Evolutionary conservation across 202 grass and related monocot genomes (phyloP).

Genomic region (Tripidium arundinaceum): DNA sequence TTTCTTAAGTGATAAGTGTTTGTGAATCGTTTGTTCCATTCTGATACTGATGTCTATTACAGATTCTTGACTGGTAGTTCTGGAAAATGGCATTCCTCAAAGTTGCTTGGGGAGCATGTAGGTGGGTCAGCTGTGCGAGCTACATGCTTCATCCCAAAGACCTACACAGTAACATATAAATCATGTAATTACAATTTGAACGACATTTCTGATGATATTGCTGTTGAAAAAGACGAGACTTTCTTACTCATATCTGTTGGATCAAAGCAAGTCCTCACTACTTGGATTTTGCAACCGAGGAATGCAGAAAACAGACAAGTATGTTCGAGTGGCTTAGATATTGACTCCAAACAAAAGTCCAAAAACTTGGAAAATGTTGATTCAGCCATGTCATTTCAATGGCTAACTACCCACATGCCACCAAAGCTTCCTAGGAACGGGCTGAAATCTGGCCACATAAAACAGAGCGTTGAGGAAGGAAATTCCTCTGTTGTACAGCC

Average conservation of each 20-base stretch:
- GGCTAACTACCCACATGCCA: constrained; percentile 85
- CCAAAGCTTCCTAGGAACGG: constrained; percentile 44
- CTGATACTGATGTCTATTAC: constrained; percentile 20
- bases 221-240: constrained; percentile 32
- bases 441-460: constrained; percentile 31
- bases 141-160: constrained; percentile 65
- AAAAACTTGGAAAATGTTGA: constrained; percentile 19
- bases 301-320: constrained; percentile 4
- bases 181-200: not conserved
- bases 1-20: constrained; percentile 1
- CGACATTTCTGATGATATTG: constrained; percentile 12
- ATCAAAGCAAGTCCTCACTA: constrained; percentile 91
- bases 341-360: constrained; percentile 22
- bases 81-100: constrained; percentile 74
- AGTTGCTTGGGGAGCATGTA: constrained; percentile 91
- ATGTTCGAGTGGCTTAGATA: constrained; percentile 17
- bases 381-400: constrained; percentile 63
- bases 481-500: constrained; percentile 20
- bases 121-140: constrained; percentile 92
- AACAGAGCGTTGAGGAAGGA: constrained; percentile 23
- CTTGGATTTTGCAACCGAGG: constrained; percentile 72
- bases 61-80: constrained; percentile 51
- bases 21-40: not conserved
- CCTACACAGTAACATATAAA: constrained; percentile 44
- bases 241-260: constrained; percentile 88